Conservation (phyloP, 148 eudicot genomes). For the Agrostemma githago region DNA sequence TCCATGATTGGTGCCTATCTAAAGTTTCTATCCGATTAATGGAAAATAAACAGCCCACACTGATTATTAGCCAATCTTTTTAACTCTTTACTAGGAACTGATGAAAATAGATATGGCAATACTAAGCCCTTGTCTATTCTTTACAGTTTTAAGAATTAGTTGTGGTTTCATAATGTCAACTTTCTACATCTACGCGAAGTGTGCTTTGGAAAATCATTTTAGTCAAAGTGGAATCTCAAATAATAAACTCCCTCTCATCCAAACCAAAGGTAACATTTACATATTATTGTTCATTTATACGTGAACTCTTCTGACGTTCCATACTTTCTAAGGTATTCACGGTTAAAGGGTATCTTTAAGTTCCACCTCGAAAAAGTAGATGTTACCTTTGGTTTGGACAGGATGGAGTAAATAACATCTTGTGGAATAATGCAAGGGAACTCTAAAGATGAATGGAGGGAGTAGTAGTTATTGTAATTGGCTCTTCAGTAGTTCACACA, state of each 20-base stretch:
- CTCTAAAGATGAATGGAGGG: neutral
- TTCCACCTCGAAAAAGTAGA: too few relatives aligned
- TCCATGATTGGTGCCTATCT: neutral
- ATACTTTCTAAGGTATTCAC: too few relatives aligned
- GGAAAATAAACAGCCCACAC: neutral
- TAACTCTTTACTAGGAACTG: neutral
- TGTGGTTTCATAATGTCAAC: neutral
- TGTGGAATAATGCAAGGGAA: neutral
- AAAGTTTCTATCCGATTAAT: neutral
- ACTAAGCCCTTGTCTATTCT: neutral
- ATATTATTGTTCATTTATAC: too few relatives aligned
- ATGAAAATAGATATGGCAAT: neutral
- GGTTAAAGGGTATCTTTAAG: too few relatives aligned
- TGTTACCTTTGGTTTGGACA: too few relatives aligned
- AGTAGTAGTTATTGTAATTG: neutral
- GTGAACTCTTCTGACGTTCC: too few relatives aligned
- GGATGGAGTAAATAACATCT: neutral
- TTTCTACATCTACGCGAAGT: neutral
- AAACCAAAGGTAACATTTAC: too few relatives aligned
- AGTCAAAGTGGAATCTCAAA: neutral
- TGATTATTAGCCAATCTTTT: neutral
- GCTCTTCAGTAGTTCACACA: neutral
- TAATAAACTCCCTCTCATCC: too few relatives aligned
- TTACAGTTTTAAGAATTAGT: neutral
- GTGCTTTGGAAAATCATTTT: neutral